Conservation (phyloP, 2,329 filamentous ascomycete genomes). For the Sporothrix curviconia region DNA sequence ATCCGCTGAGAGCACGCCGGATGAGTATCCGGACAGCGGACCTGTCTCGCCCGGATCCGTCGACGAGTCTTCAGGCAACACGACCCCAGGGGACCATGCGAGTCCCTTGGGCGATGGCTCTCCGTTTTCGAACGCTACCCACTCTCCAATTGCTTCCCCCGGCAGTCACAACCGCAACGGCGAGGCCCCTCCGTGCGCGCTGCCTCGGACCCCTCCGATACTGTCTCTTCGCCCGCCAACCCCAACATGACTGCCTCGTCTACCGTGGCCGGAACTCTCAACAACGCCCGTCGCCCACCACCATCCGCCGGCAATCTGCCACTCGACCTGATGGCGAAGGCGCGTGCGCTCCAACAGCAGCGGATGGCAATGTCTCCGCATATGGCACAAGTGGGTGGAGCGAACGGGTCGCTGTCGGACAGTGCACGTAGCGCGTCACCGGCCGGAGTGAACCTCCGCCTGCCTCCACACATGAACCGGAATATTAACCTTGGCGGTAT, state of each 20-base stretch:
- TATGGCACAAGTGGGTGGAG: conserved; percentile 22
- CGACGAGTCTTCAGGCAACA: conserved; percentile 41
- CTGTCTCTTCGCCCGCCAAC: conserved; percentile 22
- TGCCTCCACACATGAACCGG: conserved; percentile 34
- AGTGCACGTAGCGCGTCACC: conserved; percentile 18
- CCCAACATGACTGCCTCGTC: conserved; percentile 69
- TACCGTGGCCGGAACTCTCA: conserved; percentile 73
- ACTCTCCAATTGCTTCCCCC: neutral
- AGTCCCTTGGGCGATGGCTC: conserved; percentile 25
- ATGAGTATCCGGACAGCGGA: conserved; percentile 36
- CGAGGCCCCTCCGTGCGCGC: conserved; percentile 51
- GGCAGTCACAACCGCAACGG: conserved; percentile 5
- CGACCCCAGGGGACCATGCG: conserved; percentile 40
- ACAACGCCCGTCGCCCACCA: conserved; percentile 51
- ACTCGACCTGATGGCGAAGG: conserved; percentile 36
- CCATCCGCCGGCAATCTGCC: conserved; percentile 34
- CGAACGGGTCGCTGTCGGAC: conserved; percentile 25
- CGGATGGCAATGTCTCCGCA: conserved; percentile 28
- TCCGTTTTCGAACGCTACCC: conserved; percentile 11
- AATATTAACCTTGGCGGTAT: conserved; percentile 16
- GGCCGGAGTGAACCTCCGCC: conserved; percentile 36
- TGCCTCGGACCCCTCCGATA: conserved; percentile 44
- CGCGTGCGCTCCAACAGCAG: conserved; percentile 30
- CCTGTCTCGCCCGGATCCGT: conserved; percentile 38
- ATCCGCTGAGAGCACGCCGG: conserved; percentile 40